Conservation (phyloP, 2,329 filamentous ascomycete species). For the Reticulascus tulasneorum region DNA sequence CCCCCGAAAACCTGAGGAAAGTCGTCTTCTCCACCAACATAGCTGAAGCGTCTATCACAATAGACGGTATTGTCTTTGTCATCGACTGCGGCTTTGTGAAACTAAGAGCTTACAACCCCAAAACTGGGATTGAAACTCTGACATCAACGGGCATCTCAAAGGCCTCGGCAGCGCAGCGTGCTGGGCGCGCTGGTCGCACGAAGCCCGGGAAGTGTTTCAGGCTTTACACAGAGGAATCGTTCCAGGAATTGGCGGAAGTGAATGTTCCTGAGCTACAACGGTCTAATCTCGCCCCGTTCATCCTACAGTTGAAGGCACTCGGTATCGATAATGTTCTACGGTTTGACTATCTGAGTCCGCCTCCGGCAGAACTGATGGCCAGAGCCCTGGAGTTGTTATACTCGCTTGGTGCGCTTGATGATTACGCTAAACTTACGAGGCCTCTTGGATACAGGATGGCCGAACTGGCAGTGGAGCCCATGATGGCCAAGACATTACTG, state of each 20-base stretch:
- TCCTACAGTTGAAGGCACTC: slow-evolving; percentile 89
- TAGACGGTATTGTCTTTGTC: slow-evolving; percentile 87
- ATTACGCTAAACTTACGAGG: slow-evolving; percentile 84
- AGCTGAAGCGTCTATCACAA: slow-evolving; percentile 92
- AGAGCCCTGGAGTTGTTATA: slow-evolving; percentile 86
- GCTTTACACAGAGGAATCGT: slow-evolving; percentile 78
- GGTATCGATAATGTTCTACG: slow-evolving; percentile 92
- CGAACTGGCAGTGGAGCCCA: slow-evolving; percentile 86
- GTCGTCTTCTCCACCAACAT: slow-evolving; percentile 95
- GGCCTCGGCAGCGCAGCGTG: slow-evolving; percentile 86
- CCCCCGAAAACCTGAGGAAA: slow-evolving; percentile 79
- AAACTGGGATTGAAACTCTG: slow-evolving; percentile 81
- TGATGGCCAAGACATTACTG: slow-evolving; percentile 88
- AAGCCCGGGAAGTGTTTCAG: slow-evolving; percentile 91
- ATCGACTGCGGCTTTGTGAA: slow-evolving; percentile 91
- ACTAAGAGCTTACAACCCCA: slow-evolving; percentile 77
- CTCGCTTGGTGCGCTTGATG: slow-evolving; percentile 80
- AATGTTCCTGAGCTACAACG: slow-evolving; percentile 90
- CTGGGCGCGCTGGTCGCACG: slow-evolving; percentile 85
- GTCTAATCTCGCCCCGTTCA: slow-evolving; percentile 80
- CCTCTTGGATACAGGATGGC: slow-evolving; percentile 90
- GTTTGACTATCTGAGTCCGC: slow-evolving; percentile 84
- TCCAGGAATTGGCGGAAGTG: slow-evolving; percentile 60
- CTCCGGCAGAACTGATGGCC: slow-evolving; percentile 78
- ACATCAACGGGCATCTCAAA: slow-evolving; percentile 80